Base-by-base conservation (phyloP, 2,329 filamentous ascomycete genomes). In the Daldinia eschscholtzii region DNA sequence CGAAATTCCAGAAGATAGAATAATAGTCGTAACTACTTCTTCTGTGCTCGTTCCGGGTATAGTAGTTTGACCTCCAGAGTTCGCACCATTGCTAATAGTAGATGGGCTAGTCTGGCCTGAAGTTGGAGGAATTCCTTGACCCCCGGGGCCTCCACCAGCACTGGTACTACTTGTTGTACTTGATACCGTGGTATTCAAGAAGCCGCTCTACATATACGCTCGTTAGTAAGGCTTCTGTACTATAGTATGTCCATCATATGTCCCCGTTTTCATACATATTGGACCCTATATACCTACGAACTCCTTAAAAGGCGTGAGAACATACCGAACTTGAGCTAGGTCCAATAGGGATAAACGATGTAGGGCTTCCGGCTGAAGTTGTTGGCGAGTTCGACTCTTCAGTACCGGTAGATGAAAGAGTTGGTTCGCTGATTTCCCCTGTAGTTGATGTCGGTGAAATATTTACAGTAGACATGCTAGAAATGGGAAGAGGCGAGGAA, bases 1-100 rank as follows among this genome's bases (percentile, higher is more conserved):
- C 3, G 67, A 52, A 15, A 60, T 30, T 3, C 71, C 70, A 6
- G 73, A 68, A n/a, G 68, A 73, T 7, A 71, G 12, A 6, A 68
- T 73, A 2, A 70, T 46, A 3, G 65, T 68, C 2, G 73, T 75
- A 7, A 71, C 30, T 26, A 59, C 9, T 23, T 62, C 68, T 18
- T 57, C 65, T 20, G 67, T 61, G 46, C 33, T 73, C 20, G 66
- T 63, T 30, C 52, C 33, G 28, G 58, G 6, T 37, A 55, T 4
- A 15, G 50, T 50, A 33, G 18, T 57, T 72, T 75, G 63, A 9
- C 63, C 18, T 28, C 3, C 5, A 13, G 41, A 56, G 15, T 60
- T 63, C 66, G 72, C 59, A 26, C 53, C 57, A 53, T 37, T 65
- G 35, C 28, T 58, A 18, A 46, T 18, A 30, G 48, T 44, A 62